phyloP scores from a whole-genome alignment of 495 filamentous ascomycete genomes.

The Xanthoparmelia taractica region DNA sequence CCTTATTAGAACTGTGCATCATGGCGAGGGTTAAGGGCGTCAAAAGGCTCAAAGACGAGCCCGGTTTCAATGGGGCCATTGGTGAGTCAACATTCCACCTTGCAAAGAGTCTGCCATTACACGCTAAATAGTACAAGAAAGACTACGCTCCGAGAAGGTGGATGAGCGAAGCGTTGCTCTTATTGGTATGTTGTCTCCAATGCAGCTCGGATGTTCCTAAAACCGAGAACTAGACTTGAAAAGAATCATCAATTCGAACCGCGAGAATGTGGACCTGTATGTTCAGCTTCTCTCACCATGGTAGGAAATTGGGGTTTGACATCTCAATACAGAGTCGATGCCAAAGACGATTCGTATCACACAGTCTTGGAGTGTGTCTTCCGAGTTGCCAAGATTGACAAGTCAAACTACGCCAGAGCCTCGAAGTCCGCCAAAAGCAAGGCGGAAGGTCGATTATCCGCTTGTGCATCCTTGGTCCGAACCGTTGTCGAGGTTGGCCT shows the following conservation, averaged over 20 bases:
- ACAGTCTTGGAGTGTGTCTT: slow-evolving; percentile 78
- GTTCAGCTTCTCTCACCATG: slow-evolving; percentile 14
- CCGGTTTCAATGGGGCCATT: slow-evolving; percentile 22
- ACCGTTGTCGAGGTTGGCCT: slow-evolving; percentile 61
- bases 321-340: slow-evolving; percentile 33
- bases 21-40: not conserved
- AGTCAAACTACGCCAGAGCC: slow-evolving; percentile 51
- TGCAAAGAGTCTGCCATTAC: not conserved
- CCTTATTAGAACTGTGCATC: not conserved
- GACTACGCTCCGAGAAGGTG: slow-evolving; percentile 46
- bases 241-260: slow-evolving; percentile 55
- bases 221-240: slow-evolving; percentile 46
- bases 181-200: slow-evolving; percentile 38
- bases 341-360: slow-evolving; percentile 73
- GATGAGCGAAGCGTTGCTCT: slow-evolving; percentile 47
- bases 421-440: slow-evolving; percentile 42
- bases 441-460: slow-evolving; percentile 51
- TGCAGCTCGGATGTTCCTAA: slow-evolving; percentile 30
- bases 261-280: slow-evolving; percentile 50
- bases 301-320: not conserved
- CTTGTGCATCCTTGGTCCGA: slow-evolving; percentile 65
- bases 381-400: slow-evolving; percentile 56
- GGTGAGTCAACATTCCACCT: slow-evolving; percentile 19
- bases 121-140: slow-evolving; percentile 27
- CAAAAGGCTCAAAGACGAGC: not conserved